These are phyloP conservation scores for Gnetum montanum DNA, from an alignment of 75 land plant genomes.

Conservation along the genomic window DNA sequence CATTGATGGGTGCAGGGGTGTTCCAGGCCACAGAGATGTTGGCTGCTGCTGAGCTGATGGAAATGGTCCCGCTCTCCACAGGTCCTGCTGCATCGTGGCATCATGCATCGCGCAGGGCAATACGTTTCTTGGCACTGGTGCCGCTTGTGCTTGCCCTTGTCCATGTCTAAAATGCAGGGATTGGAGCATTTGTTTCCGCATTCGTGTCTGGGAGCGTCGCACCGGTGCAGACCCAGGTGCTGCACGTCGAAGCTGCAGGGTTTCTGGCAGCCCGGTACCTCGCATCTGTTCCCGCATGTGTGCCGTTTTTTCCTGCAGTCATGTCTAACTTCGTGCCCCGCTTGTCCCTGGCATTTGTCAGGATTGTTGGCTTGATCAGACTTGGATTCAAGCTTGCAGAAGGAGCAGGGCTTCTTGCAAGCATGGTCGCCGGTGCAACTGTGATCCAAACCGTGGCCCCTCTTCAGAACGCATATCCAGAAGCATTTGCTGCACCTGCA, in stretches of 20 bases:
- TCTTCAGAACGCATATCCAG: conserved; percentile 14
- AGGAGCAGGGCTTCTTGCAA: neutral
- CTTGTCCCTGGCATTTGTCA: conserved; percentile 12
- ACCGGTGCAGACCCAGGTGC: conserved; percentile 17
- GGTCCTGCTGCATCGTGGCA: no score
- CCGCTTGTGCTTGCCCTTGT: conserved; percentile 7
- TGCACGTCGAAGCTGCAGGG: conserved; percentile 9
- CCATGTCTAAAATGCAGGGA: conserved; percentile 11
- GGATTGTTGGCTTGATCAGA: neutral
- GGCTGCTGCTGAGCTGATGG: no score
- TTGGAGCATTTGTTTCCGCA: conserved; percentile 15
- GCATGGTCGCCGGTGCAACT: conserved; percentile 17
- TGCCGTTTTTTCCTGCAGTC: neutral
- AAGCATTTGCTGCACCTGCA: conserved; percentile 26
- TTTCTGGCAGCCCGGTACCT: conserved; percentile 10
- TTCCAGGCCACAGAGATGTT: no score
- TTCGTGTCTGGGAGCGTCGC: conserved; percentile 12
- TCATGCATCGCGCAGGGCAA: conserved; percentile 5
- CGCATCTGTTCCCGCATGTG: neutral
- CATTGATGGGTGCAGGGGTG: no score
- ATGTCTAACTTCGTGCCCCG: conserved; percentile 17
- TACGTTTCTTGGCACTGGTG: conserved; percentile 9
- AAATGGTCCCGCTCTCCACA: no score
- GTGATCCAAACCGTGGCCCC: conserved; percentile 16
- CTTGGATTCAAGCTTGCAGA: conserved; percentile 14